Evolutionary conservation across 495 filamentous ascomycete genomes (phyloP), one percentile per base, ranked within the genome.

Genomic region (Aspergillus nidulans): DNA sequence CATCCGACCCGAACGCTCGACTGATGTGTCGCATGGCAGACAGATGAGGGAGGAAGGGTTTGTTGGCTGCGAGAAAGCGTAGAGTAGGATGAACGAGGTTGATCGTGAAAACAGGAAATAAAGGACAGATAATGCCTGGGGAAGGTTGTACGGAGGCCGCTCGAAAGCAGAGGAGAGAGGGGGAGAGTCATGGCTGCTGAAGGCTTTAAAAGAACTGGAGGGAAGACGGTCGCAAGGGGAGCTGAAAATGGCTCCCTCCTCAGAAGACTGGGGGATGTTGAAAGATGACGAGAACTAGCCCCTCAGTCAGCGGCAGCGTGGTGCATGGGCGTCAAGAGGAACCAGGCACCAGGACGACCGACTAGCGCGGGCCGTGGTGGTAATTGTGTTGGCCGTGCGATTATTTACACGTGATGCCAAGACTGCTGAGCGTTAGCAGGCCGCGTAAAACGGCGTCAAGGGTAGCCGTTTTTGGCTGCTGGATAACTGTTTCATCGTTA

Each of bases 401-500:
- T 4, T 41, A 41, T 19, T 41, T 41, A 19, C 38, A 41, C 38
- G 38, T 41, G 38, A 16, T 19, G 16, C 15, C 20, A 23, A 43
- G 41, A 25, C 41, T 20, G 41, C 41, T 4, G 41, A 43, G 41
- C 10, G 41, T 43, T 43, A 43, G 41, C 20, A 43, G 41, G 41
- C 9, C n/a, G 18, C 20, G 20, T 25, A 43, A 45, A 45, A 45
- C 15, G 16, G 23, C 23, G 13, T 45, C 10, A 45, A 45, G 12
- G 1, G 13, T 26, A 26, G 42, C 42, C 42, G 42, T 9, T 45
- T 45, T 45, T 45, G 42, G 42, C 42, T 45, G 42, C 42, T 45
- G 42, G 42, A n/a, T 45, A 45, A 26, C 42, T 45, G 42, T 45
- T 45, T 45, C 42, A 45, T 26, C 15, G 42, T 45, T 45, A 45